phyloP scores from a whole-genome alignment of 495 filamentous ascomycete species.

The Letharia columbiana region DNA sequence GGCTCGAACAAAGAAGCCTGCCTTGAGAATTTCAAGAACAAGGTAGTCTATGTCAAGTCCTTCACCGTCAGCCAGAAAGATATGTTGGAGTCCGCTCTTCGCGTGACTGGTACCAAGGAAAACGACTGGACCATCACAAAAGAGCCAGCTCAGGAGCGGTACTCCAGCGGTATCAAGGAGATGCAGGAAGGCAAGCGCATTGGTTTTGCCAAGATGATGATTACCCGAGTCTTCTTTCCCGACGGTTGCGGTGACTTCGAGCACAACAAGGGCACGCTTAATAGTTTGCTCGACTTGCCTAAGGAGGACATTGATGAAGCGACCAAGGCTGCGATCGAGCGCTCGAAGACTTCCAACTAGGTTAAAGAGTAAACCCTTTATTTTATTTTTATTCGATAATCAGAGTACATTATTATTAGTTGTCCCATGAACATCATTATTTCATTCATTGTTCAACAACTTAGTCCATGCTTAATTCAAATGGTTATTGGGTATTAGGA shows the following conservation, averaged over 20 bases:
- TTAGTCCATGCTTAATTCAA: no score
- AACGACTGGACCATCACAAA: constrained; percentile 49
- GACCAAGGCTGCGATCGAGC: constrained; percentile 37
- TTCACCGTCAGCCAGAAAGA: constrained; percentile 45
- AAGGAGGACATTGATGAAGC: constrained; percentile 52
- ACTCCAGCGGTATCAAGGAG: constrained; percentile 32
- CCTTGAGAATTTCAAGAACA: constrained; percentile 34
- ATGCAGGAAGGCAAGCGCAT: constrained; percentile 37
- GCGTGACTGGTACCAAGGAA: constrained; percentile 44
- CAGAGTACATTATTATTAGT: no score
- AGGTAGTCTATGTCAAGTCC: constrained; percentile 35
- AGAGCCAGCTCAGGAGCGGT: constrained; percentile 37
- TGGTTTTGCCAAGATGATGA: constrained; percentile 46
- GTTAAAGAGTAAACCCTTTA: no score
- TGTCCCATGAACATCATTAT: no score
- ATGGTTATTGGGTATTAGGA: no score
- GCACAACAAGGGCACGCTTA: constrained; percentile 34
- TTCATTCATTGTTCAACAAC: no score
- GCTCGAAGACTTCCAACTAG: neutral
- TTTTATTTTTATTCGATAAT: no score
- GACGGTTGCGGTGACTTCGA: constrained; percentile 38
- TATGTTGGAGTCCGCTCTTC: constrained; percentile 43
- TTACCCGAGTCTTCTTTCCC: constrained; percentile 43
- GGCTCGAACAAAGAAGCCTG: constrained; percentile 33
- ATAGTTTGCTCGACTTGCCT: constrained; percentile 44